Evolutionary conservation across 2,329 filamentous ascomycete species (phyloP).

Genomic region (Canariomyces notabilis): DNA sequence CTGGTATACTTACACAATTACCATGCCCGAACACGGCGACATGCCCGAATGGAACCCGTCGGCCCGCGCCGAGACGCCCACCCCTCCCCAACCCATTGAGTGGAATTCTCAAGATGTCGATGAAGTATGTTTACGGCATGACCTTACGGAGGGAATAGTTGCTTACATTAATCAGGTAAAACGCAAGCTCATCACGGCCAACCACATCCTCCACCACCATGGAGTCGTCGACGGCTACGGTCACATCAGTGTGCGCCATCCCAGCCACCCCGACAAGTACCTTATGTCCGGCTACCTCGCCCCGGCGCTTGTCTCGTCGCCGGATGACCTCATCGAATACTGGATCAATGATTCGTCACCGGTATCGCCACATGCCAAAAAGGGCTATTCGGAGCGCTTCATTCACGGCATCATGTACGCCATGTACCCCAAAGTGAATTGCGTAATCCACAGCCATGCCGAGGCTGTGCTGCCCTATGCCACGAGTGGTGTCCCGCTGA

Average conservation of each 20-base stretch:
- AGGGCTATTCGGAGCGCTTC: conserved; percentile 11
- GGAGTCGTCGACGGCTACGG: conserved; percentile 9
- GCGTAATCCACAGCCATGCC: conserved; percentile 10
- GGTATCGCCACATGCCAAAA: conserved; percentile 4
- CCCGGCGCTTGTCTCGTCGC: conserved; percentile 2
- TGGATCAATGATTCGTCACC: conserved; percentile 5
- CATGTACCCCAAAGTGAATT: conserved; percentile 2
- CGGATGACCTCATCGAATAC: conserved; percentile 10
- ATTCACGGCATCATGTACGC: conserved; percentile 8
- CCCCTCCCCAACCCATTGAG: too few relatives aligned
- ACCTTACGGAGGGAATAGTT: not conserved
- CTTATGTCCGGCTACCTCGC: conserved; percentile 12
- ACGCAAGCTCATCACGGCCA: conserved; percentile 10
- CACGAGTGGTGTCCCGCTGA: conserved; percentile 9
- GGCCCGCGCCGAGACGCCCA: too few relatives aligned
- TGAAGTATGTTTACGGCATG: not conserved
- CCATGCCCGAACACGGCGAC: too few relatives aligned
- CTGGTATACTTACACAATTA: too few relatives aligned
- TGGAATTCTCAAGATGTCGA: not conserved
- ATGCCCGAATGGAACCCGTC: too few relatives aligned
- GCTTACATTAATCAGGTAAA: not conserved
- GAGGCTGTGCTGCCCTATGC: conserved; percentile 10
- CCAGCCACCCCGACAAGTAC: conserved; percentile 1
- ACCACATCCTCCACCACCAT: conserved; percentile 8
- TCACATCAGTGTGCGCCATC: conserved; percentile 8